Evolutionary conservation across 192 early-diverging fungal species (phyloP), one percentile per base, ranked within the genome.

Genomic region (Coemansia sp.): DNA sequence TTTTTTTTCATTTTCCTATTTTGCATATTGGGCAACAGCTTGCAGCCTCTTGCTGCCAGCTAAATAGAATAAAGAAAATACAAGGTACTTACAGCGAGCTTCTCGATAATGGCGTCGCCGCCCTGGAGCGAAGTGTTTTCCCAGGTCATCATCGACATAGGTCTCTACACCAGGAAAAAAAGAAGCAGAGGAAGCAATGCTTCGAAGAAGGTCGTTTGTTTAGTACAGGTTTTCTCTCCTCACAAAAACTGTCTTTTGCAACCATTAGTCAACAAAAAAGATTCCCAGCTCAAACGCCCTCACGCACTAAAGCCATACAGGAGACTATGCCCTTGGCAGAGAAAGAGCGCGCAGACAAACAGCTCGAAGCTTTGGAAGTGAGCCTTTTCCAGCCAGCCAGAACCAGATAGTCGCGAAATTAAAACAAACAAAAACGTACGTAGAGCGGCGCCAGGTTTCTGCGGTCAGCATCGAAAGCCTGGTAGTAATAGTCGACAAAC

Each of bases 401-500:
- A 12, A 45, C n/a, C n/a, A 45, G 16, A 11, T 2, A 45, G 16
- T 7, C 42, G 12, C 12, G 3, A 45, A 14, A 45, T 16, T 11
- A 45, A 14, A 2, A 14, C 42, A 2, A 14, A 45, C 11, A 45
- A 45, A 59, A 30, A 82, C 90, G 60, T 90, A 96, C 93, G 79
- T 96, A 98, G 63, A 98, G 88, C 34, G 85, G 64, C 14, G 64
- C 74, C 40, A 98, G 85, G 0, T 66, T 65, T 4, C 62, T 58
- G 57, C 94, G 88, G 80, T 91, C 82, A 28, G 64, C 16, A 75
- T 94, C 94, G 76, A 98, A 98, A 14, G 88, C 86, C 59, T 84
- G 54, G 83, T 98, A 98, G 87, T 98, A 98, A 75, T 73, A 98
- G 3, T 89, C 82, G 57, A 83, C 82, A 81, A 98, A 96, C 72